These are phyloP conservation scores for Kwoniella botswanensis DNA, from an alignment of 768 basidiomycete species.

Conservation along the genomic window DNA sequence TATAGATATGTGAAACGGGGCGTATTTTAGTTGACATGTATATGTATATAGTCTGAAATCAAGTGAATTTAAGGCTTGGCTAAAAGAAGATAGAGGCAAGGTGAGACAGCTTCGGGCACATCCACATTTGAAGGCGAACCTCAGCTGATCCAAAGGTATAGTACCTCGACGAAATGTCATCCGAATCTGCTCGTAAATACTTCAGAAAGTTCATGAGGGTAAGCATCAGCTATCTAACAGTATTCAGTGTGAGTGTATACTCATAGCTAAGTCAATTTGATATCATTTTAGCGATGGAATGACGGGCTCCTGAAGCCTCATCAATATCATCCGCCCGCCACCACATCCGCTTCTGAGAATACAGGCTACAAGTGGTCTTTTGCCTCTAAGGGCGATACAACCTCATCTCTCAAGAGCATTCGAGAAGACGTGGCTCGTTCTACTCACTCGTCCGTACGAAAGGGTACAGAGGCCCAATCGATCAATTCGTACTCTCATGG, in stretches of 20 bases:
- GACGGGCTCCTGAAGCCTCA: constrained; percentile 40
- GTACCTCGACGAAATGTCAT: constrained; percentile 86
- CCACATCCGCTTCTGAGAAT: constrained; percentile 67
- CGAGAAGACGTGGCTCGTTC: constrained; percentile 67
- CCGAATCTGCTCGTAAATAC: constrained; percentile 74
- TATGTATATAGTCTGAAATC: constrained; percentile 62
- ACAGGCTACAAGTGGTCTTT: constrained; percentile 91
- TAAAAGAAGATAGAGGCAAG: constrained; percentile 73
- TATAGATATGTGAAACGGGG: background rate
- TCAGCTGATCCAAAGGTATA: constrained; percentile 48
- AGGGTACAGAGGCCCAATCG: constrained; percentile 8
- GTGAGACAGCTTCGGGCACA: constrained; percentile 58
- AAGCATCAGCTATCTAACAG: constrained; percentile 1
- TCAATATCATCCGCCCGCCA: constrained; percentile 55
- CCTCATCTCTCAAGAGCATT: constrained; percentile 65
- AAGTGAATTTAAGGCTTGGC: constrained; percentile 83
- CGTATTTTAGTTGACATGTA: background rate
- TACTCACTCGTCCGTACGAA: constrained; percentile 56
- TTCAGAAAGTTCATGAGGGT: constrained; percentile 82
- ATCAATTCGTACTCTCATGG: constrained; percentile 20
- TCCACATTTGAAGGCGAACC: too few species aligned
- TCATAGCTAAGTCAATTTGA: background rate
- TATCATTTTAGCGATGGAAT: constrained; percentile 60
- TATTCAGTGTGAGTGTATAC: too few species aligned
- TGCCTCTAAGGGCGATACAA: constrained; percentile 68